Evolutionary conservation across 1,139 yeast species (phyloP).

Genomic region (Hemisphaericaspora xylofermentans): DNA sequence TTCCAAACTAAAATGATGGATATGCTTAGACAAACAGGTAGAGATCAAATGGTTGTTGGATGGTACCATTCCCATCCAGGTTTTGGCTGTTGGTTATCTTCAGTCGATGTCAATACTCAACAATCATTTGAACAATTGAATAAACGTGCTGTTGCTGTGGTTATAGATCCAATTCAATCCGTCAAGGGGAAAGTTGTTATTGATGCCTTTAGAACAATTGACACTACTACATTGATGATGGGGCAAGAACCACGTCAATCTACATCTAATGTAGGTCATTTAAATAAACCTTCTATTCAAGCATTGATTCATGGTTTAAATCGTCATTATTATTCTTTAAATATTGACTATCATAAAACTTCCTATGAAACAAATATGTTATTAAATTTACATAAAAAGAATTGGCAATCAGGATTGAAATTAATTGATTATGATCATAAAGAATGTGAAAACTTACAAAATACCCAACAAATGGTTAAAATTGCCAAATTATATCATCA

Average conservation of each 20-base stretch:
- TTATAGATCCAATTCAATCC: slow-evolving; percentile 95
- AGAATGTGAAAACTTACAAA: slow-evolving; percentile 72
- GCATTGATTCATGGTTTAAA: slow-evolving; percentile 96
- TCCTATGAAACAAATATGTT: slow-evolving; percentile 92
- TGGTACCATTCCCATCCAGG: slow-evolving; percentile 99
- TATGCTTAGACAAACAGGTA: slow-evolving; percentile 96
- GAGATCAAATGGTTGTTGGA: slow-evolving; percentile 98
- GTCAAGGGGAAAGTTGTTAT: slow-evolving; percentile 98
- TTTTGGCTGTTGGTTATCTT: slow-evolving; percentile 98
- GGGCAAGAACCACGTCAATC: slow-evolving; percentile 98
- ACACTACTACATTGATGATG: slow-evolving; percentile 85
- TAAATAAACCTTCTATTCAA: slow-evolving; percentile 97
- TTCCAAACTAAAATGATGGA: slow-evolving; percentile 99
- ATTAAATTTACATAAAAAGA: slow-evolving; percentile 88
- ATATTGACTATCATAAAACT: slow-evolving; percentile 92
- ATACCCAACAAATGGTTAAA: slow-evolving; percentile 78
- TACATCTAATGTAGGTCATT: slow-evolving; percentile 91
- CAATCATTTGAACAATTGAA: slow-evolving; percentile 96
- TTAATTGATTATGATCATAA: slow-evolving; percentile 76
- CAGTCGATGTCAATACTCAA: slow-evolving; percentile 96
- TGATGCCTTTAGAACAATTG: slow-evolving; percentile 95
- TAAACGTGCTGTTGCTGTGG: slow-evolving; percentile 95
- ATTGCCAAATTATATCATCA: slow-evolving; percentile 89
- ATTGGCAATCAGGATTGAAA: slow-evolving; percentile 92
- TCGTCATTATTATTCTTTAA: slow-evolving; percentile 93